Evolutionary conservation across 1,284 basidiomycete species (phyloP), one percentile per base, ranked within the genome.

Genomic region (Pyrrhoderma noxium): DNA sequence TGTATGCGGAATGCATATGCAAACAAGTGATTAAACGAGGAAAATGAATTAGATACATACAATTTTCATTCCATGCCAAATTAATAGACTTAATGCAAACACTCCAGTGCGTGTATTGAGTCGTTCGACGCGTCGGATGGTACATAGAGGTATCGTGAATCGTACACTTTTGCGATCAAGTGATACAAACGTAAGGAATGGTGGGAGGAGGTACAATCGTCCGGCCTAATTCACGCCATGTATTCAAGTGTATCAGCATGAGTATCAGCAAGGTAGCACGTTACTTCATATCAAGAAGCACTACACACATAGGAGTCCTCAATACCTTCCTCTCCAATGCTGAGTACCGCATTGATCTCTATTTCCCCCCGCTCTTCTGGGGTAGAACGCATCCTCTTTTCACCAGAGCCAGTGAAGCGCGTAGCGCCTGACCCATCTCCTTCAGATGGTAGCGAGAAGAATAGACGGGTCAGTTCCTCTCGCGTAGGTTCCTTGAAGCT

Each of bases 21-120:
- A 31, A 11, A 31, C 18, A 41, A 7, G 23, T 23, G 22, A 9
- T 7, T n/a, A 21, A 1, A 47, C 2, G 51, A 43, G 18, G 11
- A 45, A 7, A 41, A 21, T 38, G 13, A 31, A 7, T 39, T 8
- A 31, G 19, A 45, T 8, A 78, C 89, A 59, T 57, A 94, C 92
- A 61, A 97, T 89, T 73, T 96, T 90, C 77, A 91, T 84, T 42
- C 90, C 88, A 65, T 98, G 93, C 93, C 94, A 99, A 51, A 93
- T 82, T n/a, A 86, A 81, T 23, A 99, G 72, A 60, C 91, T 93
- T 38, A 99, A 77, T 3, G 95, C 95, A 64, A 98, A 98, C 25
- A 98, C 88, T 3, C 93, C 94, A 19, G 93, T 89, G 34, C 93
- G 78, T 18, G 90, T 88, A 66, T 93, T 93, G 48, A 93, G 72